Conservation (phyloP, 768 basidiomycete genomes). For the Auricularia cornea region DNA sequence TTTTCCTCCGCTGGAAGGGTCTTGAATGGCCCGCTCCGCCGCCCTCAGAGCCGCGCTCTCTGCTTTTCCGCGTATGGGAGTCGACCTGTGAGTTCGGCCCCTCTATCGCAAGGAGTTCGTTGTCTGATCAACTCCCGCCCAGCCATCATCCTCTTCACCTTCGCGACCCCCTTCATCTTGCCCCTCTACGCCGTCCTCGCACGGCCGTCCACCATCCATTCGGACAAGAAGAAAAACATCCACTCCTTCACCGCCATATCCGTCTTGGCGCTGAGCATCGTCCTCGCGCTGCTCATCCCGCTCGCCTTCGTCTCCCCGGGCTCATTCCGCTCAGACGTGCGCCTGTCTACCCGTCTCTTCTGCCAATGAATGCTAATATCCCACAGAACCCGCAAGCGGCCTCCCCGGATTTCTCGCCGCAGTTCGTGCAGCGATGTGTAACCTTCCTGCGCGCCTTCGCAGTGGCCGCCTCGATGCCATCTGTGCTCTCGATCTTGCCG, state of each 20-base stretch:
- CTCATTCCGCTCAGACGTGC: conserved; percentile 29
- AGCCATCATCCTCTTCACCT: neutral
- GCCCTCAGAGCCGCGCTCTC: neutral
- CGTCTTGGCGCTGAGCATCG: conserved; percentile 38
- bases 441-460: conserved; percentile 35
- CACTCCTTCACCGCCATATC: conserved; percentile 56
- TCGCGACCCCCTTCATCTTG: conserved; percentile 3
- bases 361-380: conserved; percentile 4
- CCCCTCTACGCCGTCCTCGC: neutral
- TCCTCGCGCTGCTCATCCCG: conserved; percentile 46
- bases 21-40: neutral
- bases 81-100: neutral
- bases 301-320: conserved; percentile 44
- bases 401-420: conserved; percentile 42
- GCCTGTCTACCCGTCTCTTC: conserved; percentile 17
- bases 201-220: conserved; percentile 19
- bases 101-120: neutral
- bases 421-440: conserved; percentile 46
- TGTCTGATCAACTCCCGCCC: neutral
- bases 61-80: neutral
- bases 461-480: conserved; percentile 38
- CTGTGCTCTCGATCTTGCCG: conserved; percentile 29
- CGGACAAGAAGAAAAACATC: conserved; percentile 35
- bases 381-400: conserved; percentile 29
- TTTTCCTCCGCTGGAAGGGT: neutral